Percentiles rank a stretch among this genome's conserved stretches.
Evolutionary conservation across 352 stramenopile species (phyloP).

Genomic region (Halophytophthora polymorphica): DNA sequence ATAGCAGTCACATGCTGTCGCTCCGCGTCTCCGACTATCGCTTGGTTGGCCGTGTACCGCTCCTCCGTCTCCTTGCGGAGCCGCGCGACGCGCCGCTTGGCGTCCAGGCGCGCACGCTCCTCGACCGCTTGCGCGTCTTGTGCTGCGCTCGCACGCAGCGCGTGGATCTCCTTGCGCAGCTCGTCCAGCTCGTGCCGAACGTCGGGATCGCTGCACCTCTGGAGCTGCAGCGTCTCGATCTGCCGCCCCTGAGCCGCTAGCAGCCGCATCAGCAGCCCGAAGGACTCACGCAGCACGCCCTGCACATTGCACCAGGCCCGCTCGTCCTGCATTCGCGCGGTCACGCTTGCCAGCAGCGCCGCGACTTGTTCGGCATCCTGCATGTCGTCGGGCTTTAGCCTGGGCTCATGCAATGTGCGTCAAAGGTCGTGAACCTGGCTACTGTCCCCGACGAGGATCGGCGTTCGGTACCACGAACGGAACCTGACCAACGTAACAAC

Average conservation of each 20-base stretch:
- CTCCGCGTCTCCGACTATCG: neutral
- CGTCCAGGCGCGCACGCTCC: constrained; percentile 14
- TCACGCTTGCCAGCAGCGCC: constrained; percentile 5
- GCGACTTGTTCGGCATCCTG: too few relatives aligned
- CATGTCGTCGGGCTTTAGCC: too few relatives aligned
- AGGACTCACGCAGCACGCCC: constrained; percentile 35
- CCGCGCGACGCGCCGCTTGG: constrained; percentile 5
- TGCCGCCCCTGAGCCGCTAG: constrained; percentile 33
- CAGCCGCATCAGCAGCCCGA: constrained; percentile 35
- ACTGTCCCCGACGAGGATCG: too few relatives aligned
- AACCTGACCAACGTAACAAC: too few relatives aligned
- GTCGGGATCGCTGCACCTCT: too few relatives aligned
- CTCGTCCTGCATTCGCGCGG: constrained; percentile 32
- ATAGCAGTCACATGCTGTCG: constrained; percentile 1
- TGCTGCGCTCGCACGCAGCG: too few relatives aligned
- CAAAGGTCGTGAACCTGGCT: too few relatives aligned
- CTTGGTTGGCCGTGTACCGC: constrained; percentile 2
- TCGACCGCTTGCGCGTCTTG: constrained; percentile 3
- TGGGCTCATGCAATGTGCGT: too few relatives aligned
- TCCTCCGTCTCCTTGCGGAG: constrained; percentile 23
- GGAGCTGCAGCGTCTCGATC: constrained; percentile 18
- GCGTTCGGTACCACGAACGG: too few relatives aligned
- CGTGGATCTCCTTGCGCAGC: too few relatives aligned
- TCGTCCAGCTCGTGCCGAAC: too few relatives aligned
- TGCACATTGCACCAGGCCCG: constrained; percentile 70